Conservation (phyloP, 805 yeast species). For the Suhomyces kilbournensis region DNA sequence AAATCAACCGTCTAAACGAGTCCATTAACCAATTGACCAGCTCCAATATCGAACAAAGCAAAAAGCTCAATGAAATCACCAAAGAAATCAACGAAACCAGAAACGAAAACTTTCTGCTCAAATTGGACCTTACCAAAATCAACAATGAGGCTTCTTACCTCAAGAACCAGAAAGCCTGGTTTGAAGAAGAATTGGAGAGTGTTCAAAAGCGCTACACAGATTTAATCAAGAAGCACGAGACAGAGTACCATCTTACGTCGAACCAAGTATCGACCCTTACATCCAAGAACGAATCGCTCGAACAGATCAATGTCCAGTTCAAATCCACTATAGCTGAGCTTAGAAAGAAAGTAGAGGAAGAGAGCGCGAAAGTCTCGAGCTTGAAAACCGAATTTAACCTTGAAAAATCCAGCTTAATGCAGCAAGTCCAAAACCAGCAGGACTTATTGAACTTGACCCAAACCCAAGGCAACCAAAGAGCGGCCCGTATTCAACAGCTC, state of each 20-base stretch:
- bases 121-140: slow-evolving; percentile 33
- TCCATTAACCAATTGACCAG: slow-evolving; percentile 27
- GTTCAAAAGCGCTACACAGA: slow-evolving; percentile 38
- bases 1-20: slow-evolving; percentile 26
- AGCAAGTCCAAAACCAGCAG: slow-evolving; percentile 50
- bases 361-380: slow-evolving; percentile 16
- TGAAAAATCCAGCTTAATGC: slow-evolving; percentile 46
- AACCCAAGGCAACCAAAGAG: slow-evolving; percentile 49
- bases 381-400: slow-evolving; percentile 30
- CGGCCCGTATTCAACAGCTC: slow-evolving; percentile 49
- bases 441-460: slow-evolving; percentile 58
- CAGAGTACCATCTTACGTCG: slow-evolving; percentile 29
- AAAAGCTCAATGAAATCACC: slow-evolving; percentile 31
- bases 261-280: slow-evolving; percentile 28
- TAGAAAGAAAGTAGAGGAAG: slow-evolving; percentile 39
- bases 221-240: slow-evolving; percentile 36
- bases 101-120: slow-evolving; percentile 34
- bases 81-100: slow-evolving; percentile 35
- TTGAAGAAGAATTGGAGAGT: slow-evolving; percentile 33
- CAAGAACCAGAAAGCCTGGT: slow-evolving; percentile 39
- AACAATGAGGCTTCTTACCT: slow-evolving; percentile 33
- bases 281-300: slow-evolving; percentile 23
- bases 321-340: slow-evolving; percentile 46
- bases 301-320: slow-evolving; percentile 36
- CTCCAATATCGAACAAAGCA: slow-evolving; percentile 35